Conservation (phyloP, 1,139 yeast species). For the Yamadazyma sp. region DNA sequence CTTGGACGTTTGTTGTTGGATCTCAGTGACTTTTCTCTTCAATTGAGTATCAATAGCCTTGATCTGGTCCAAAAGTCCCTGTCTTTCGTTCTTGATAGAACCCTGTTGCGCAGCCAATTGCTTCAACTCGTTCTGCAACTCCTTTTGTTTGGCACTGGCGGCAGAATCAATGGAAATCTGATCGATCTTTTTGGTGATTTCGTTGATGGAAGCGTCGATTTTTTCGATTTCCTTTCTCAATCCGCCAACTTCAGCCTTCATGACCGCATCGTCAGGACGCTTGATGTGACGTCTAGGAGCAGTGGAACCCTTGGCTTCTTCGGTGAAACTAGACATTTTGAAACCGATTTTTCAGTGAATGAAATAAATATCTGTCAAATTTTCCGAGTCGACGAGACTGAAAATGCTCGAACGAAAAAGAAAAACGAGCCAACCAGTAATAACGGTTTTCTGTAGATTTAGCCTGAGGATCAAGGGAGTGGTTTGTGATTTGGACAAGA, state of each 20-base stretch:
- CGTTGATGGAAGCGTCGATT: slow-evolving; percentile 53
- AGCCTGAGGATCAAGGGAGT: background rate
- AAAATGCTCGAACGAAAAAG: background rate
- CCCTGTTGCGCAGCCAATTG: slow-evolving; percentile 67
- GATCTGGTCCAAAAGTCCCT: slow-evolving; percentile 67
- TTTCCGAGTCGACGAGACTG: slow-evolving; percentile 3
- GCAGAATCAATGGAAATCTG: slow-evolving; percentile 43
- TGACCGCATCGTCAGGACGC: slow-evolving; percentile 71
- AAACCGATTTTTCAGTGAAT: slow-evolving; percentile 4
- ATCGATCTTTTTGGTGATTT: slow-evolving; percentile 44
- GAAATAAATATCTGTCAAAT: background rate
- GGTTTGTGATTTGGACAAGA: too few relatives aligned
- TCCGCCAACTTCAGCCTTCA: slow-evolving; percentile 58
- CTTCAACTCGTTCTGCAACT: slow-evolving; percentile 64
- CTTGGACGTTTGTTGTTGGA: slow-evolving; percentile 70
- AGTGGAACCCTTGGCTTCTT: slow-evolving; percentile 14
- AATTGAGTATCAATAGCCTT: slow-evolving; percentile 67
- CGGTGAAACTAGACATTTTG: slow-evolving; percentile 21
- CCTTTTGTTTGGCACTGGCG: slow-evolving; percentile 56
- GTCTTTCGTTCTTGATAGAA: slow-evolving; percentile 69
- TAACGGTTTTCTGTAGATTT: too few relatives aligned
- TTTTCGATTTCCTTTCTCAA: slow-evolving; percentile 69
- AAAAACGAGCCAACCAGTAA: background rate
- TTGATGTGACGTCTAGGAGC: slow-evolving; percentile 51
- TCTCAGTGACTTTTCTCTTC: slow-evolving; percentile 76